These are phyloP conservation scores for Ramalina intermedia DNA, from an alignment of 495 filamentous ascomycete genomes.

Conservation along the genomic window DNA sequence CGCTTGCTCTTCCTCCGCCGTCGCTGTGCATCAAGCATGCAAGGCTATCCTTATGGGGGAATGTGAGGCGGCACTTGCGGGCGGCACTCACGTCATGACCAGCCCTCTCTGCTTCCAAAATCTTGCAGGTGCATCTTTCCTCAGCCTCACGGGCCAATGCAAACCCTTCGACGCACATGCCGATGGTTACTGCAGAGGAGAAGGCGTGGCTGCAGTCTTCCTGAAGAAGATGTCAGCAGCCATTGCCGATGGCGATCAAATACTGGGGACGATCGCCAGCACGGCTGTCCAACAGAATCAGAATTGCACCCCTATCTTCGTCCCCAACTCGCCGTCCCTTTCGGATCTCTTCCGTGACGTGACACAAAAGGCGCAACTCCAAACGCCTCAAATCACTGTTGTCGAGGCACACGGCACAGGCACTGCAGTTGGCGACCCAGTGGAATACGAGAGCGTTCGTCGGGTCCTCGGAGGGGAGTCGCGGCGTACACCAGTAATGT, in stretches of 20 bases:
- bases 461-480: slow-evolving; percentile 40
- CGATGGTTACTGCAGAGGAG: slow-evolving; percentile 61
- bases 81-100: slow-evolving; percentile 28
- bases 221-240: slow-evolving; percentile 54
- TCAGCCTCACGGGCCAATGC: slow-evolving; percentile 35
- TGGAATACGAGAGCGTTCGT: slow-evolving; percentile 38
- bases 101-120: slow-evolving; percentile 25
- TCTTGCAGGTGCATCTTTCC: slow-evolving; percentile 23
- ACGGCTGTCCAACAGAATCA: slow-evolving; percentile 53
- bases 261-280: slow-evolving; percentile 46
- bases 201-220: slow-evolving; percentile 48
- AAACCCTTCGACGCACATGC: slow-evolving; percentile 59
- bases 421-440: slow-evolving; percentile 55
- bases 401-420: slow-evolving; percentile 73
- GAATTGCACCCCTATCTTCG: slow-evolving; percentile 54
- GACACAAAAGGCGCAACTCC: slow-evolving; percentile 38
- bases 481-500: slow-evolving; percentile 25
- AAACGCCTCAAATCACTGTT: slow-evolving; percentile 48
- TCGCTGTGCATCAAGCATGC: slow-evolving; percentile 29
- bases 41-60: slow-evolving; percentile 20
- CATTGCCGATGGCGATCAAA: slow-evolving; percentile 43
- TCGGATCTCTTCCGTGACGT: slow-evolving; percentile 42
- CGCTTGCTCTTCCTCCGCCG: slow-evolving; percentile 29
- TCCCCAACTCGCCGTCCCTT: slow-evolving; percentile 50
- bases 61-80: slow-evolving; percentile 24